Base-by-base conservation (phyloP, 352 stramenopile species). In the Phytopythium aichiense region DNA sequence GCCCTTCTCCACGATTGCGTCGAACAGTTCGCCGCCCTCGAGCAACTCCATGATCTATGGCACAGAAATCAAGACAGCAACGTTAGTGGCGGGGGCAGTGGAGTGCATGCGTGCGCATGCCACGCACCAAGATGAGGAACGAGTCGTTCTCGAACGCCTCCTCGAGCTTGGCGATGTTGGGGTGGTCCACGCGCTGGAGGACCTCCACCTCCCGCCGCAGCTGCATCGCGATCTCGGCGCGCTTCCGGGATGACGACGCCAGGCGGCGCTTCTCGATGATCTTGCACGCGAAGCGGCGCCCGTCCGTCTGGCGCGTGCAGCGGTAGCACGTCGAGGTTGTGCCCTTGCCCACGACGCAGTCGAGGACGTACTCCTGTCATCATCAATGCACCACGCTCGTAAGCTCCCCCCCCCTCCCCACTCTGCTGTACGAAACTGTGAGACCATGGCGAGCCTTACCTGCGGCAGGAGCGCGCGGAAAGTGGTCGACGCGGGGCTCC, bases 11-110 rank as follows among this genome's bases (percentile, higher is more conserved):
- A 94, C 74, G 45, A 94, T 89, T 4, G 81, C 79, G 45, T 94
- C 85, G 60, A 94, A 94, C 23, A 94, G 72, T 67, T 94, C 85
- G 42, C 85, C 85, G 15, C 83, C 85, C 40, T 87, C 76, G n/a
- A 91, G 64, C 18, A 89, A 69, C 64, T 92, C 83, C 78, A 89
- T 92, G 35, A 94, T 64, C 54, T 54, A 43, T n/a, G 38, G 25
- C 5, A 43, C 55, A 50, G 20, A 7, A 1, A 60, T 33, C 31
- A 58, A 42, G 8, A 60, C 33, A 31, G 40, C n/a, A n/a, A n/a
- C 18, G 7, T 48, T 48, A 48, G 40, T 9, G 1, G 12, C 38
- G 18, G 35, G 8, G 15, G 15, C 35, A 40, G 8, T 40, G 35
- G 35, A 40, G 38, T n/a, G 38, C 38, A 25, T 15, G 28, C 18